Percentiles rank a stretch among this genome's conserved stretches.
These are phyloP conservation scores for Linnemannia elongata DNA, from an alignment of 192 early-diverging fungal genomes.

Conservation along the genomic window DNA sequence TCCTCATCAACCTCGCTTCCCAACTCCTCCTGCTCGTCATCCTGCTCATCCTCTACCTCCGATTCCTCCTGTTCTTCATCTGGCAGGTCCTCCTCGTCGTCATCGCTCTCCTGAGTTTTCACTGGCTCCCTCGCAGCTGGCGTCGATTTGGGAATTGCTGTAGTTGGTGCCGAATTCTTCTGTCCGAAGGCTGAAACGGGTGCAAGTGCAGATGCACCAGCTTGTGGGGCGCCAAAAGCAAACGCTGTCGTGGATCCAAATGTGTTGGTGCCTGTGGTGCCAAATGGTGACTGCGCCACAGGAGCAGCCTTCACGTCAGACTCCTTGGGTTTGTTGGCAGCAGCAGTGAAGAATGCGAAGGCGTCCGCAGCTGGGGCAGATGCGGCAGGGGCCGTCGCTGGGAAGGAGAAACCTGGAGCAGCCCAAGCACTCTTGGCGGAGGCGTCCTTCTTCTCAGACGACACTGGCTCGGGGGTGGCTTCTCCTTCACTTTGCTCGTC, in stretches of 20 bases:
- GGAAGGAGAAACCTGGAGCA: conserved; percentile 41
- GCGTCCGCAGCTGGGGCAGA: not conserved
- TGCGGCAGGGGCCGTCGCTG: conserved; percentile 1
- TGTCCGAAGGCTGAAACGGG: not conserved
- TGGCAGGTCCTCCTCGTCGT: conserved; percentile 6
- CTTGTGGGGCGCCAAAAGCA: conserved; percentile 27
- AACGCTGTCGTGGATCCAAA: conserved; percentile 41
- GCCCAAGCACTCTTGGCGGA: conserved; percentile 26
- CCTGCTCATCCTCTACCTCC: not conserved
- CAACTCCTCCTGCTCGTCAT: conserved; percentile 8
- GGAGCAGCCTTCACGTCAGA: not conserved
- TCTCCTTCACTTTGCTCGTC: conserved; percentile 6
- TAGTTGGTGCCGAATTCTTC: not conserved
- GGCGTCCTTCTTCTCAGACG: not conserved
- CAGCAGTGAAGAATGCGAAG: conserved; percentile 33
- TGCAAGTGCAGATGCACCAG: not conserved
- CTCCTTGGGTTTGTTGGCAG: conserved; percentile 20
- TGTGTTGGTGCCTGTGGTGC: conserved; percentile 22
- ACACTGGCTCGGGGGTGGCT: not conserved
- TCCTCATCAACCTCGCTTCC: conserved; percentile 3
- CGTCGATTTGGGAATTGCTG: not conserved
- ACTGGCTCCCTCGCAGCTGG: not conserved
- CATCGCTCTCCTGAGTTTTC: not conserved
- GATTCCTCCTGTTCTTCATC: not conserved
- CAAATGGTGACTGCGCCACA: conserved; percentile 13